Evolutionary conservation across 116 monocot species (phyloP).

Genomic region (Zostera marina): DNA sequence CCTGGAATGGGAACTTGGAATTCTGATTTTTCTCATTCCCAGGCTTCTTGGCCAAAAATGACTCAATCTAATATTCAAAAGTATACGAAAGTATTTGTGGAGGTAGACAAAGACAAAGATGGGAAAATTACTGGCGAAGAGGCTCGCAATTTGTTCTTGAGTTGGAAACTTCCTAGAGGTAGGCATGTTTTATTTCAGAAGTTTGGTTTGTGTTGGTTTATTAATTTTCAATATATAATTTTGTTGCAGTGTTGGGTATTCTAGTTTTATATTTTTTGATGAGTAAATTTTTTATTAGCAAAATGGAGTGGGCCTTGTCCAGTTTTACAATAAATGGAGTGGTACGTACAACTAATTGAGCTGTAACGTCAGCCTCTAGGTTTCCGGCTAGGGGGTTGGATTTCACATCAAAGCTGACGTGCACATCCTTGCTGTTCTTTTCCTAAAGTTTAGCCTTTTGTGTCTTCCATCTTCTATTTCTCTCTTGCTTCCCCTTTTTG

Average conservation of each 20-base stretch:
- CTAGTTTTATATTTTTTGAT: too few species aligned
- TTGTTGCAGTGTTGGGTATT: background rate
- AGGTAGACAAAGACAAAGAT: constrained; percentile 96
- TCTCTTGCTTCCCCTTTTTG: too few species aligned
- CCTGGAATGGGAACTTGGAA: constrained; percentile 18
- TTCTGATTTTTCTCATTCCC: constrained; percentile 20
- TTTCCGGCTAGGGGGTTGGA: too few species aligned
- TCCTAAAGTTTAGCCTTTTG: too few species aligned
- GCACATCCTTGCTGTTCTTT: too few species aligned
- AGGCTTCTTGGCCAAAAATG: constrained; percentile 71
- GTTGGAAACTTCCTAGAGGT: constrained; percentile 99
- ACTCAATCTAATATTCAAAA: constrained; percentile 69
- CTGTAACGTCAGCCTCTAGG: too few species aligned
- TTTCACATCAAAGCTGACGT: too few species aligned
- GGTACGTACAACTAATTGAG: too few species aligned
- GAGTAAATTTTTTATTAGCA: too few species aligned
- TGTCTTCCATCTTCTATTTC: too few species aligned
- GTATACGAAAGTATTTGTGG: constrained; percentile 70
- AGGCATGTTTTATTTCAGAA: constrained; percentile 3
- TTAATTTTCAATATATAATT: background rate
- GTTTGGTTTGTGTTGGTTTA: background rate
- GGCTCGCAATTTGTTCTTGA: constrained; percentile 81
- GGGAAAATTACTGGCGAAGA: constrained; percentile 91
- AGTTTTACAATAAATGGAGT: too few species aligned
- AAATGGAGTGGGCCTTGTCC: too few species aligned